Evolutionary conservation across 2,329 filamentous ascomycete genomes (phyloP).

Genomic region (Didymella exigua): DNA sequence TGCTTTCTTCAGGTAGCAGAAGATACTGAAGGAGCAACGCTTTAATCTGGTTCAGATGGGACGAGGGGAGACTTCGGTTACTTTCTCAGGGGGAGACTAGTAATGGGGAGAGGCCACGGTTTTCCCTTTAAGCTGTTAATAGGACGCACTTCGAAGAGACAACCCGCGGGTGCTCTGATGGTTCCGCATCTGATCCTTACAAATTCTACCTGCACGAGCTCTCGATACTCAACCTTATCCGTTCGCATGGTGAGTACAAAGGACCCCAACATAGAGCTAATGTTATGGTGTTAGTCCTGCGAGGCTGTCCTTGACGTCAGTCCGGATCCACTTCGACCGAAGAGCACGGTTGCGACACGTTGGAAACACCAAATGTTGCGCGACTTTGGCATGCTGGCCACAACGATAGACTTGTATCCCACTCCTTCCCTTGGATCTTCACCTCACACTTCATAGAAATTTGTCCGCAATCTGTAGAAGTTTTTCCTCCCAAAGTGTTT

Average conservation of each 20-base stretch:
- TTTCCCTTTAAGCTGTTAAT: not conserved
- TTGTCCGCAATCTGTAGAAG: not conserved
- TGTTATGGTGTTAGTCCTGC: not conserved
- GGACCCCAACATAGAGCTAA: not conserved
- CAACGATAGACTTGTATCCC: slow-evolving; percentile 4
- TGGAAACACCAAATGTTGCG: slow-evolving; percentile 23
- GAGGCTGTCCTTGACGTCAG: slow-evolving; percentile 9
- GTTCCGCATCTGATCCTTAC: not conserved
- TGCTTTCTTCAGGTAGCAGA: not conserved
- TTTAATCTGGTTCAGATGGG: not conserved
- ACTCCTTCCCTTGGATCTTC: not conserved
- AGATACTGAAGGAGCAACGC: not conserved
- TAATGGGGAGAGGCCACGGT: not conserved
- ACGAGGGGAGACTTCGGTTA: not conserved
- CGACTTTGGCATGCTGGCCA: slow-evolving; percentile 18
- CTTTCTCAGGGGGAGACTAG: no score
- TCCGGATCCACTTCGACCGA: slow-evolving; percentile 6
- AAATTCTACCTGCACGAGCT: not conserved
- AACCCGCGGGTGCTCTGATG: not conserved
- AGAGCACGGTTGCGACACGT: slow-evolving; percentile 6
- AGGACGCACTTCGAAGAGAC: not conserved
- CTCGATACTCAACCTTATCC: not conserved
- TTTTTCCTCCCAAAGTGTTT: not conserved
- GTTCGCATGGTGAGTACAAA: not conserved
- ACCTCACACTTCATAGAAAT: not conserved